Conservation (phyloP, 306 rosid species). For the peach (Prunus persica) region DNA sequence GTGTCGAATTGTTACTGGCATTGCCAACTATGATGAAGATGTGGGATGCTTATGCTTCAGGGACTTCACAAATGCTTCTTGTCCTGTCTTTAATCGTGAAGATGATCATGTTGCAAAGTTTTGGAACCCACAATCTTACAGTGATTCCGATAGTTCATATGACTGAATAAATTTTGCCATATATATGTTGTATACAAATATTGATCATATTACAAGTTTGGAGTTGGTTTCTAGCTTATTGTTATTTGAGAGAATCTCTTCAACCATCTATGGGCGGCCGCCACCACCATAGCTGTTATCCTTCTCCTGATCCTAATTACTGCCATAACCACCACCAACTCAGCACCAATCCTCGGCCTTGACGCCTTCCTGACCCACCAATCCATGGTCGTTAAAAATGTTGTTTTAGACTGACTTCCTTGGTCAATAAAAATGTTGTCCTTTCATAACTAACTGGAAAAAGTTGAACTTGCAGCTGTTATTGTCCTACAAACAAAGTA, state of each 20-base stretch:
- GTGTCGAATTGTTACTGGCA: slow-evolving; percentile 45
- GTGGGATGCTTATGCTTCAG: slow-evolving; percentile 27
- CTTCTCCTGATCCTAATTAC: slow-evolving; percentile 20
- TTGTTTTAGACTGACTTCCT: too few species aligned
- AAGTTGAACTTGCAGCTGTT: too few species aligned
- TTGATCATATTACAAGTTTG: not conserved
- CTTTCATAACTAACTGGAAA: too few species aligned
- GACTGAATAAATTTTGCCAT: not conserved
- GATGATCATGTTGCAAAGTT: slow-evolving; percentile 45
- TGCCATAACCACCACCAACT: not conserved
- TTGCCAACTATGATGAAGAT: slow-evolving; percentile 19
- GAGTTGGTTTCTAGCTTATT: too few species aligned
- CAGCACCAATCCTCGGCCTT: slow-evolving; percentile 59
- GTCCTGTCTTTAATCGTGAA: slow-evolving; percentile 26
- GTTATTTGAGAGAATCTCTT: too few species aligned
- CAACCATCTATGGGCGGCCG: not conserved
- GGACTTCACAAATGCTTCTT: slow-evolving; percentile 51
- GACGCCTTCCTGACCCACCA: slow-evolving; percentile 55
- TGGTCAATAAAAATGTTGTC: too few species aligned
- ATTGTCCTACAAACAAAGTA: too few species aligned
- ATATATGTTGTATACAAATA: too few species aligned
- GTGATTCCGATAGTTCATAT: slow-evolving; percentile 14
- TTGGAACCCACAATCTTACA: slow-evolving; percentile 45
- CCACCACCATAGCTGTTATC: not conserved
- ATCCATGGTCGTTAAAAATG: slow-evolving; percentile 9